These are phyloP conservation scores for Calocybe gangraenosa DNA, from an alignment of 768 basidiomycete species.

Conservation along the genomic window DNA sequence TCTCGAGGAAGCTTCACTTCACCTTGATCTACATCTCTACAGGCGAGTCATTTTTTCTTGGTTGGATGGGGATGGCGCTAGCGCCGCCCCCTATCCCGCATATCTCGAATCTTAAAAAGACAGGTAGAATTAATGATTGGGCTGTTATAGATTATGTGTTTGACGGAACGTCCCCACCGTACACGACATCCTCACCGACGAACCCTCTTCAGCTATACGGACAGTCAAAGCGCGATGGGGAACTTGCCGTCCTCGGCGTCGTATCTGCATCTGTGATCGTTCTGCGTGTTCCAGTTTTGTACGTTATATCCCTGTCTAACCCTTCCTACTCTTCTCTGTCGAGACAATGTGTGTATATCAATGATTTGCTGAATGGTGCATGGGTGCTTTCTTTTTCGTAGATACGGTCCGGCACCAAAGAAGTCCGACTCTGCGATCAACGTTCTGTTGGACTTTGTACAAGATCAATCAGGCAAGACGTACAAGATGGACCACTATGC, in stretches of 20 bases:
- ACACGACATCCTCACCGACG: slow-evolving; percentile 64
- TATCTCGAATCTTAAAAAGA: too few species aligned
- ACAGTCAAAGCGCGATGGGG: slow-evolving; percentile 81
- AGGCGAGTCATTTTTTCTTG: slow-evolving; percentile 34
- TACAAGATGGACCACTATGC: slow-evolving; percentile 98
- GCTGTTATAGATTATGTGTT: slow-evolving; percentile 81
- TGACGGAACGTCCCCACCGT: slow-evolving; percentile 89
- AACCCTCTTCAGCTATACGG: slow-evolving; percentile 92
- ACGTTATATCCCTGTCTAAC: too few species aligned
- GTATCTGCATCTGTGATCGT: slow-evolving; percentile 57
- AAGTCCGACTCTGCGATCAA: slow-evolving; percentile 91
- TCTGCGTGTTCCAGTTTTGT: slow-evolving; percentile 91
- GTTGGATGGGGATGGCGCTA: background rate
- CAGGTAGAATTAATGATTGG: background rate
- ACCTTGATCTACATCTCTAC: slow-evolving; percentile 91
- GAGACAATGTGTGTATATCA: too few species aligned
- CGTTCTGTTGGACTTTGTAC: slow-evolving; percentile 79
- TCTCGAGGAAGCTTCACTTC: slow-evolving; percentile 59
- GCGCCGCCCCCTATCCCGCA: too few species aligned
- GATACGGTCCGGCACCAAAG: slow-evolving; percentile 82
- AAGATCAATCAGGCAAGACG: slow-evolving; percentile 79
- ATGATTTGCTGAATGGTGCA: background rate
- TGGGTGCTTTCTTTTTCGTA: slow-evolving; percentile 24
- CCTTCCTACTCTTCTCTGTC: too few species aligned
- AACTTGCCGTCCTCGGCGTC: slow-evolving; percentile 66